phyloP scores from a whole-genome alignment of 1,284 basidiomycete species.

The Prillingera fragicola region DNA sequence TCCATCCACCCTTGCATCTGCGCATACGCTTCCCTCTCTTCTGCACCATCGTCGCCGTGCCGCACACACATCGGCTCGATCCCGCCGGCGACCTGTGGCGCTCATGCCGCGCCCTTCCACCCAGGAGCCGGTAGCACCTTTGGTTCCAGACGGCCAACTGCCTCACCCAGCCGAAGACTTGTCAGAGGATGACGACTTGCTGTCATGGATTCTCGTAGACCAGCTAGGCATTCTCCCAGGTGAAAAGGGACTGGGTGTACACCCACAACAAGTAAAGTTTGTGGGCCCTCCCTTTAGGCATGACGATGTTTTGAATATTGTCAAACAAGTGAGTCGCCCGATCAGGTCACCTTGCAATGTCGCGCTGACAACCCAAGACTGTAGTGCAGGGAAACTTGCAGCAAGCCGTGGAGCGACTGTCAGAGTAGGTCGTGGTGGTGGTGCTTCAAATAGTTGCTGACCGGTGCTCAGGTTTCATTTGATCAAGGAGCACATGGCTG shows the following conservation, averaged over 20 bases:
- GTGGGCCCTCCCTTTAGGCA: conserved; percentile 35
- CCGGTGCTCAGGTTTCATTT: conserved; percentile 24
- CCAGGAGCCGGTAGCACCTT: conserved; percentile 1
- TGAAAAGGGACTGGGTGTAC: conserved; percentile 41
- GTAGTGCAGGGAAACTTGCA: conserved; percentile 24
- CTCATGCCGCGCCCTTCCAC: conserved; percentile 6
- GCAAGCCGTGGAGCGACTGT: conserved; percentile 24
- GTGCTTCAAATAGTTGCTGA: no score
- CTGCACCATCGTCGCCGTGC: background rate
- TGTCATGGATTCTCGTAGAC: conserved; percentile 46
- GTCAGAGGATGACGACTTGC: conserved; percentile 44
- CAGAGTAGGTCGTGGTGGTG: conserved; percentile 22
- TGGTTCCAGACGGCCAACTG: conserved; percentile 9
- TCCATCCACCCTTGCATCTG: no score
- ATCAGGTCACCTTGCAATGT: background rate
- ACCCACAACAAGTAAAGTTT: conserved; percentile 45
- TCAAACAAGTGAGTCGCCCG: conserved; percentile 28
- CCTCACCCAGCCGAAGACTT: conserved; percentile 43
- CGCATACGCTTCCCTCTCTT: no score
- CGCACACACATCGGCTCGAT: background rate
- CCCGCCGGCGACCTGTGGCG: conserved; percentile 3
- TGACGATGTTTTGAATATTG: conserved; percentile 34
- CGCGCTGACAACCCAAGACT: conserved; percentile 10
- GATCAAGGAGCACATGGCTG: conserved; percentile 32
- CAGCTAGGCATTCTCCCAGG: conserved; percentile 30